Base-by-base conservation (phyloP, 2,329 filamentous ascomycete genomes). In the Juglanconis oblonga region DNA sequence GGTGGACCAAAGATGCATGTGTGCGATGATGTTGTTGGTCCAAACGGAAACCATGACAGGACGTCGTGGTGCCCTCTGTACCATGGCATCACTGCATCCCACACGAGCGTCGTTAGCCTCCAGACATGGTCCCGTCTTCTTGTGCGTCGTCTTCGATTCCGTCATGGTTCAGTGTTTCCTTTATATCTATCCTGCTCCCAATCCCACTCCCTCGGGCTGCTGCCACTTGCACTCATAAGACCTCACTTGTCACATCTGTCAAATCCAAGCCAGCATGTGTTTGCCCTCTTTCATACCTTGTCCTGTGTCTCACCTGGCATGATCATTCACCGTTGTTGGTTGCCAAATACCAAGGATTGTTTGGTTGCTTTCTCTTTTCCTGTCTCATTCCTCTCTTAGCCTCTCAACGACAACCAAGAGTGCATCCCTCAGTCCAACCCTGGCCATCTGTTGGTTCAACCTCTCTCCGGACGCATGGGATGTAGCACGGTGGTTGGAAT, bases 101-200 rank as follows among this genome's bases (percentile, higher is more conserved):
- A 42, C 44, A 52, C 40, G 47, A 58, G 35, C 48, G 45, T 31
- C 17, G 47, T 40, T 52, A 57, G 40, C 59, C 50, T 65, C 58
- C 35, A 66, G 38, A 13, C 51, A 51, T 48, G 54, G 70, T 33
- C 65, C 59, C 55, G 67, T 65, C 58, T 67, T 63, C 64, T 74
- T 63, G 65, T 69, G 33, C 32, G 33, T 31, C 35, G n/a, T 24
- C 36, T 13, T 44, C 24, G n/a, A 17, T 33, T n/a, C 13, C 36
- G 47, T 17, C 52, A 32, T 49, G 31, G n/a, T 29, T 47, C 52
- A 52, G 40, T 49, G 29, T 32, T 55, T 61, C 36, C 48, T 58
- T 11, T 61, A 61, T 63, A 58, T 55, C 40, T 44, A 29, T 55
- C 47, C 52, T n/a, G 29, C 47, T 24, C 48, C 5, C 38, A 40